Evolutionary conservation across 352 stramenopile species (phyloP).

Genomic region (Aphanomyces cochlioides): DNA sequence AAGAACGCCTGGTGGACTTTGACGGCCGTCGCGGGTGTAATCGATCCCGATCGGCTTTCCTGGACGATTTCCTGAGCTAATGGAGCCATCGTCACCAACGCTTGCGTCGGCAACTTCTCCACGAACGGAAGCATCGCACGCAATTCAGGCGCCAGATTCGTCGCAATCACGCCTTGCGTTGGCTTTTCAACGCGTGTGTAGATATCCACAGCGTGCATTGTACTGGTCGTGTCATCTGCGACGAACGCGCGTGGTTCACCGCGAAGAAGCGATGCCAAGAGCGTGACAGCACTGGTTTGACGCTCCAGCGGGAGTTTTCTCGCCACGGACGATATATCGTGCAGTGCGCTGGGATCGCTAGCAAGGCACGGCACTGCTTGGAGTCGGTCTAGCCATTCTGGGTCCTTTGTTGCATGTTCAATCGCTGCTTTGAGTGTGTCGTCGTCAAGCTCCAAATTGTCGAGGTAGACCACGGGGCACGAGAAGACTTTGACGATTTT

Average conservation of each 20-base stretch:
- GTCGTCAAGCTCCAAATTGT: no score
- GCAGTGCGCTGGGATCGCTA: not conserved
- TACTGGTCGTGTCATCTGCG: not conserved
- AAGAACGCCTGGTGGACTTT: conserved; percentile 17
- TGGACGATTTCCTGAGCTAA: conserved; percentile 4
- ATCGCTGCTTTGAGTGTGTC: not conserved
- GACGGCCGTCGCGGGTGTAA: conserved; percentile 23
- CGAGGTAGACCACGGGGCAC: not conserved
- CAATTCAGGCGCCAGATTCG: not conserved
- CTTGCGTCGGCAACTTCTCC: conserved; percentile 16
- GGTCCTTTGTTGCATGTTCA: not conserved
- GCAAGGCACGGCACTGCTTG: not conserved
- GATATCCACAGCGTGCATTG: not conserved
- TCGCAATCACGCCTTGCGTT: conserved; percentile 11
- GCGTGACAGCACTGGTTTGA: not conserved
- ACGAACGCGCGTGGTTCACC: not conserved
- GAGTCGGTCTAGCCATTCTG: not conserved
- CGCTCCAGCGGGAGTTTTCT: not conserved
- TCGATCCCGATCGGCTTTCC: not conserved
- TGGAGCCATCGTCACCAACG: conserved; percentile 12
- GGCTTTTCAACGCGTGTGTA: conserved; percentile 15
- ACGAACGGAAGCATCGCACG: conserved; percentile 19
- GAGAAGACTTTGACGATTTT: not conserved
- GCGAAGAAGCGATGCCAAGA: not conserved
- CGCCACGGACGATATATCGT: not conserved